Percentiles rank a stretch among this genome's conserved stretches.
Conservation (phyloP, 208 protist species). For the Wallacemonas rigidus region DNA sequence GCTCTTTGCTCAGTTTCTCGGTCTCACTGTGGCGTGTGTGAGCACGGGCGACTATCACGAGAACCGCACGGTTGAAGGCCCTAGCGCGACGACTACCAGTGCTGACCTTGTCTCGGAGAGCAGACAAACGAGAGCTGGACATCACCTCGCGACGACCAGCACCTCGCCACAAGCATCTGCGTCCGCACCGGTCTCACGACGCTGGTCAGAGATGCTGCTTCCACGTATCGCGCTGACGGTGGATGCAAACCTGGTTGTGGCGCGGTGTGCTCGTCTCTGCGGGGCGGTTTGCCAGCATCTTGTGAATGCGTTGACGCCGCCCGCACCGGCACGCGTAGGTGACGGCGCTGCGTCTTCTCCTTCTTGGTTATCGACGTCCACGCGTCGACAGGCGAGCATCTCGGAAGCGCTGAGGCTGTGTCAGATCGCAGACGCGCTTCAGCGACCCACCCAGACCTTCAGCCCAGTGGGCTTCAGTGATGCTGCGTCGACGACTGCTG, state of each 20-base stretch:
- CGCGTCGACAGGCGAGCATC: background rate
- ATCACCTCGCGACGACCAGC: background rate
- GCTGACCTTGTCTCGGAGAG: too few relatives aligned
- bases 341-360: background rate
- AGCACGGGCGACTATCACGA: background rate
- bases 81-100: too few relatives aligned
- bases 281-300: constrained; percentile 11
- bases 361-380: background rate
- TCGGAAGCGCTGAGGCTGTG: constrained; percentile 2
- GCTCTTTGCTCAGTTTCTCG: constrained; percentile 9
- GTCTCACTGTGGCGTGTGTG: background rate
- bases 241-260: constrained; percentile 8
- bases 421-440: background rate
- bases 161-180: too few relatives aligned
- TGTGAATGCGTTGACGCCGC: background rate
- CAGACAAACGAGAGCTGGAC: background rate
- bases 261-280: constrained; percentile 2
- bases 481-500: too few relatives aligned
- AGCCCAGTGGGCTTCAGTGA: too few relatives aligned
- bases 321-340: background rate
- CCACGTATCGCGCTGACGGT: constrained; percentile 6
- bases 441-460: too few relatives aligned
- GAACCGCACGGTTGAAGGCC: too few relatives aligned
- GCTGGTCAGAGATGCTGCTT: constrained; percentile 1
- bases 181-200: background rate